Evolutionary conservation across 2,329 filamentous ascomycete species (phyloP).

Genomic region (Penicillium sp.): DNA sequence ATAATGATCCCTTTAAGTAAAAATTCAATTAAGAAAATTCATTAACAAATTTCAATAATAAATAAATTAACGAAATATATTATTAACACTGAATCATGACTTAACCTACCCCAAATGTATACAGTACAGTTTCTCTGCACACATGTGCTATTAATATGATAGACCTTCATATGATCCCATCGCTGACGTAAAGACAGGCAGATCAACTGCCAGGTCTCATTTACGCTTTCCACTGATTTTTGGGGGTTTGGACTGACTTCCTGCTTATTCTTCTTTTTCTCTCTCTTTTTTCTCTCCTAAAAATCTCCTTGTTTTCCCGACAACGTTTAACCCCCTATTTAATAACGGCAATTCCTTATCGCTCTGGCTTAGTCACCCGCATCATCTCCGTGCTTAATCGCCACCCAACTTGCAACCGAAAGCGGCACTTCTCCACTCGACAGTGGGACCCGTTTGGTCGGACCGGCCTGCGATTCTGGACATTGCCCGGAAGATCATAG

Average conservation of each 20-base stretch:
- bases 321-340: neutral
- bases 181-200: conserved; percentile 21
- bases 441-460: conserved; percentile 35
- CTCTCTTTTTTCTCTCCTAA: neutral
- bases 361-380: conserved; percentile 23
- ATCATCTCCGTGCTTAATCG: conserved; percentile 18
- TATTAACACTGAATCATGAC: no score
- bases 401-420: conserved; percentile 27
- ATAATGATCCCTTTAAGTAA: neutral
- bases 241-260: neutral
- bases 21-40: neutral
- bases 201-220: neutral
- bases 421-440: conserved; percentile 29
- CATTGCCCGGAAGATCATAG: conserved; percentile 34
- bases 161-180: conserved; percentile 15
- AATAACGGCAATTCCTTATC: conserved; percentile 1
- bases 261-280: neutral
- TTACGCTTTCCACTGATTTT: neutral
- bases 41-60: neutral
- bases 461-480: conserved; percentile 51
- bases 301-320: neutral
- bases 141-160: neutral
- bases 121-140: no score
- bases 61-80: neutral
- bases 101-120: no score